Evolutionary conservation across 1,284 basidiomycete species (phyloP), one percentile per base, ranked within the genome.

Genomic region (Hemileia vastatrix): DNA sequence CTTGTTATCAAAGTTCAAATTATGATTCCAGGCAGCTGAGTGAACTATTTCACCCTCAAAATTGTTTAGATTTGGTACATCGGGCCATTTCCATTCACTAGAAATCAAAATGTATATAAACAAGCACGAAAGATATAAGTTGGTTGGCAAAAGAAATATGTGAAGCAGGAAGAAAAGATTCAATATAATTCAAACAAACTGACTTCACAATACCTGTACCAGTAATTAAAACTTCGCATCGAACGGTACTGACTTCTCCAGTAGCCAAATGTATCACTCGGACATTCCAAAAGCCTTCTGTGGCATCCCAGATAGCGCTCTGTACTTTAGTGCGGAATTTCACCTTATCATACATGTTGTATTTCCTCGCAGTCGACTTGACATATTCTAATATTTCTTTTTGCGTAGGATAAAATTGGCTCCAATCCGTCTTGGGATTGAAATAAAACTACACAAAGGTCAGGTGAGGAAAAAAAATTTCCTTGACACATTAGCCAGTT

Each of bases 391-490:
- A 79, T 49, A 85, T 84, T 71, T 85, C 83, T 3, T 78, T 73
- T 1, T 83, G 83, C 2, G 81, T 76, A 1, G 83, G 79, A 65
- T 83, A 85, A 72, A 83, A 84, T 11, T 79, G 70, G 4, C 82
- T 82, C 83, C 83, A 84, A 67, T 83, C 76, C 11, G 78, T 78
- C 81, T 83, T 83, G 15, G 77, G 76, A 63, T 81, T 81, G 57
- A 84, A 85, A 68, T 84, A 84, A 82, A 57, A 64, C 47, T 84
- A 67, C 6, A 61, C 56, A 48, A 47, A 64, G 24, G 48, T 66
- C 15, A 47, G 33, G 60, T 53, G 54, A 24, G 27, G 6, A 6
- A 50, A 18, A 50, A 24, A 13, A 57, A 48, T 21, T 13, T 50
- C 11, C n/a, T n/a, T n/a, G n/a, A n/a, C n/a, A n/a, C n/a, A n/a